Percentiles rank a stretch among this genome's conserved stretches.
Conservation (phyloP, 192 early-diverging fungal species). For the Hyaloraphidium curvatum region DNA sequence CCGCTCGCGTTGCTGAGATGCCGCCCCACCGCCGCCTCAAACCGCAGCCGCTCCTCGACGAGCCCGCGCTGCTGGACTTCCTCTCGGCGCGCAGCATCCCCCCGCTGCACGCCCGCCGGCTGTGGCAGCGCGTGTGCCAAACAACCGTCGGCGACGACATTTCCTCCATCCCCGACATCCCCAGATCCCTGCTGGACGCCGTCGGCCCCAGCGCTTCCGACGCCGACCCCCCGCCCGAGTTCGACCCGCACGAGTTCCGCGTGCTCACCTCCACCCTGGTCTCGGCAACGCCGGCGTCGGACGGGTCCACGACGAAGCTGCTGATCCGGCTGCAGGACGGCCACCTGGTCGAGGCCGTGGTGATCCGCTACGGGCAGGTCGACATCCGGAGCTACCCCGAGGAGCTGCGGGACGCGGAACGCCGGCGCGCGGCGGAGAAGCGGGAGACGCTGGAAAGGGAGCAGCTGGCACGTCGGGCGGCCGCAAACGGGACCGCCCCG, state of each 20-base stretch:
- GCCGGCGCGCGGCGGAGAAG: conserved; percentile 8
- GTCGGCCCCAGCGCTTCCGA: too few species aligned
- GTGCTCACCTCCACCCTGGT: conserved; percentile 22
- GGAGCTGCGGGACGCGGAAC: too few species aligned
- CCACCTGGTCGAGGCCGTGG: conserved; percentile 26
- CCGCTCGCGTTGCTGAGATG: too few species aligned
- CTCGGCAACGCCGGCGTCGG: conserved; percentile 19
- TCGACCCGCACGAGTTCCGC: conserved; percentile 14
- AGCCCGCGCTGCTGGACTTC: not conserved
- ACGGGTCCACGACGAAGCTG: conserved; percentile 32
- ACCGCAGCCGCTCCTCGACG: not conserved
- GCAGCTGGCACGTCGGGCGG: not conserved
- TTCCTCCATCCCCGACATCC: not conserved
- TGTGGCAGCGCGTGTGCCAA: too few species aligned
- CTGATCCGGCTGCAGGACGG: conserved; percentile 37
- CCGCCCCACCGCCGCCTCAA: not conserved
- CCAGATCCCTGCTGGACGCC: not conserved
- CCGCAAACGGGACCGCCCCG: too few species aligned
- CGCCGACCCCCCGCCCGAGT: not conserved
- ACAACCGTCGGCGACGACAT: not conserved
- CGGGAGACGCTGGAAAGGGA: conserved; percentile 11
- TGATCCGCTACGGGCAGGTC: conserved; percentile 31
- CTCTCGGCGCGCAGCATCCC: not conserved
- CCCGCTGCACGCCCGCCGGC: too few species aligned
- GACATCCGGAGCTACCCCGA: conserved; percentile 21